A percentile compares a stretch with the other conserved stretches of the same genome.
Evolutionary conservation across 805 yeast species (phyloP).

Genomic region (Pichia deserticola): DNA sequence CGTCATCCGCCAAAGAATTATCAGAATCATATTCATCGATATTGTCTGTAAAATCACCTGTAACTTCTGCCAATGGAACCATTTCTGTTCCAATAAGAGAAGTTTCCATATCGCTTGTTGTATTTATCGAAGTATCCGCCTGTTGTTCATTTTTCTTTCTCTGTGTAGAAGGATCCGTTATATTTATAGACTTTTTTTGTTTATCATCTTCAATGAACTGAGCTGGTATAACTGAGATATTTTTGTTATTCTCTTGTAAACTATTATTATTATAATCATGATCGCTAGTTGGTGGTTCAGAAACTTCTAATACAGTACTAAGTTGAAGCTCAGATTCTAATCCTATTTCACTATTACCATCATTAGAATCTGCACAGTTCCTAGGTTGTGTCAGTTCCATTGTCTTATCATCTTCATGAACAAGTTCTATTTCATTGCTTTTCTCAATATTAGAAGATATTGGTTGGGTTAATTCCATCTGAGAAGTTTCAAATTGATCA

Average conservation of each 20-base stretch:
- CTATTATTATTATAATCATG: neutral
- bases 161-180: neutral
- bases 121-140: neutral
- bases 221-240: neutral
- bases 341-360: neutral
- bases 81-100: conserved; percentile 21
- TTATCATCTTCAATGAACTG: neutral
- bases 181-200: too few relatives aligned
- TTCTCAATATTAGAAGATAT: neutral
- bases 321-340: neutral
- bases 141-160: neutral
- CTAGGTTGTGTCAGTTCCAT: conserved; percentile 7
- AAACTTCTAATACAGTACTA: conserved; percentile 6
- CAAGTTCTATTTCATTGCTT: neutral
- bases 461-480: conserved; percentile 16
- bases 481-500: neutral
- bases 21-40: conserved; percentile 18
- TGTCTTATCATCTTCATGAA: neutral
- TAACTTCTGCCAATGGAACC: conserved; percentile 27
- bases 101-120: conserved; percentile 6
- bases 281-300: conserved; percentile 7
- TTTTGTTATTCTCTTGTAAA: too few relatives aligned
- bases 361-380: neutral
- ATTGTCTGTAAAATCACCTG: conserved; percentile 16
- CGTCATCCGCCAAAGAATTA: conserved; percentile 20